A percentile compares a stretch with the other conserved stretches of the same genome.
These are phyloP conservation scores for Leucocoprinus birnbaumii DNA, from an alignment of 768 basidiomycete species.

Conservation along the genomic window DNA sequence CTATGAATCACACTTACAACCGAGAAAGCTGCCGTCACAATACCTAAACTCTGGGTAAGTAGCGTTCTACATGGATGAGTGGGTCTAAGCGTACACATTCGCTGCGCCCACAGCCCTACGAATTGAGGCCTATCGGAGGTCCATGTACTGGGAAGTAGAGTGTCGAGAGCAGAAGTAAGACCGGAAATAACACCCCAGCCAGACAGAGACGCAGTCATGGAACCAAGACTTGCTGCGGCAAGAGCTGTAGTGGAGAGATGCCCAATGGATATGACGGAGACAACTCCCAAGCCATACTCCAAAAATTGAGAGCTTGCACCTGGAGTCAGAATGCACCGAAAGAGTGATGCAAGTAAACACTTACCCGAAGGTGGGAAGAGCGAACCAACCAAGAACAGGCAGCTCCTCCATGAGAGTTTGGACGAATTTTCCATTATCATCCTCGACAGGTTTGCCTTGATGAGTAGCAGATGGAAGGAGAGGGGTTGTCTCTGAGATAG, in stretches of 20 bases:
- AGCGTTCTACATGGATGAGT: background rate
- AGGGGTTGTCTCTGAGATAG: background rate
- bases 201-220: conserved; percentile 75
- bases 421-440: background rate
- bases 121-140: conserved; percentile 80
- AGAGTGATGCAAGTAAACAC: background rate
- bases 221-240: conserved; percentile 75
- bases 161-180: conserved; percentile 86
- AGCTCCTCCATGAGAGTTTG: conserved; percentile 58
- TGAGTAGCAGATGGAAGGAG: background rate
- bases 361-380: conserved; percentile 71
- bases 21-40: conserved; percentile 55
- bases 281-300: conserved; percentile 87
- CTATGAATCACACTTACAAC: conserved; percentile 48
- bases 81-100: conserved; percentile 61
- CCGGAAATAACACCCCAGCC: conserved; percentile 82
- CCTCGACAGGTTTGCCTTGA: background rate
- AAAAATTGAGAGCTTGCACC: conserved; percentile 66
- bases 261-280: conserved; percentile 83
- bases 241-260: conserved; percentile 89
- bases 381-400: conserved; percentile 54
- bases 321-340: conserved; percentile 1
- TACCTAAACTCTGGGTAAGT: conserved; percentile 38
- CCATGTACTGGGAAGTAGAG: conserved; percentile 93
- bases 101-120: conserved; percentile 88